Evolutionary conservation across 192 early-diverging fungal species (phyloP), one percentile per base, ranked within the genome.

Genomic region (Entomortierella lignicola): DNA sequence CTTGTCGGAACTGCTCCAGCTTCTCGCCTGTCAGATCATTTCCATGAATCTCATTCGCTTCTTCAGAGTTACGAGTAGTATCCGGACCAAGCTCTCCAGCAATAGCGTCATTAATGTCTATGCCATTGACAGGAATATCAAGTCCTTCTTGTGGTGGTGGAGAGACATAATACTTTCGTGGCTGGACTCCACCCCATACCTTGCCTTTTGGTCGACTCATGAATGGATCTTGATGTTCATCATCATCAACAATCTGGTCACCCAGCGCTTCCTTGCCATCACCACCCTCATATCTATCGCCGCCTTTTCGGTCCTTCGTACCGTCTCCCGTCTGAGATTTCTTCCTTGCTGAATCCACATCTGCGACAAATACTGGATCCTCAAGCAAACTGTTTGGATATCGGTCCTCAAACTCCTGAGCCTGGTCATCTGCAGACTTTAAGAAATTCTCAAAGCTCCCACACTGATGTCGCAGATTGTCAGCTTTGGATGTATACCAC

Each of bases 391-490:
- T 69, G 5, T 50, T 23, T 11, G 75, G 68, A 60, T 79, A 61
- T 13, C 18, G n/a, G 0, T 48, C 41, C 47, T 79, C 75, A 55
- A 64, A 79, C n/a, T 79, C 75, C 21, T 55, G 26, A 12, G 75
- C 75, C 50, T 64, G 15, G 26, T 79, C 48, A 66, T 79, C 75
- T 10, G 67, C 75, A 8, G 75, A 70, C 25, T 57, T 44, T 47
- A 79, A 55, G 23, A 79, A 79, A 1, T 57, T 56, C 11, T 79
- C 75, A 61, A 79, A 79, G 1, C 8, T 56, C 0, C 39, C 20
- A 48, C 87, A 88, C 60, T 85, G 82, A 29, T 68, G 62, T 53
- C 83, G 74, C 17, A 88, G 51, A 67, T 88, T 88, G 29, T 75
- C 50, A 12, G 87, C 82, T 27, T 69, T 64, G 8, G 43, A n/a